A percentile compares a stretch with the other conserved stretches of the same genome.
phyloP scores from a whole-genome alignment of 495 filamentous ascomycete species.

The Terfezia boudieri region DNA sequence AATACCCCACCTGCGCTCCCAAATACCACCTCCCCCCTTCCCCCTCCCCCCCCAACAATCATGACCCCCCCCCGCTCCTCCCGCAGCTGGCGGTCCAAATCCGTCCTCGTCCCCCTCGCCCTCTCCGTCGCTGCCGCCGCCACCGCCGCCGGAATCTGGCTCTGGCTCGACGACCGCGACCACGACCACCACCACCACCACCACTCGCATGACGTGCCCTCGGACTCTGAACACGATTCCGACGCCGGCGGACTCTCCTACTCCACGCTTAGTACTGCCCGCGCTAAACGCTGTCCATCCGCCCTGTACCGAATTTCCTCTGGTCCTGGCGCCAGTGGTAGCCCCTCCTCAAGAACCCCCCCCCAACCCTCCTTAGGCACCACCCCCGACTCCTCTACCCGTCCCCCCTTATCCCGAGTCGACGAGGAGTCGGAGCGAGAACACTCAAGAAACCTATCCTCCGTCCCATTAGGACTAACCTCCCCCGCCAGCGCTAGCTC shows the following conservation, averaged over 20 bases:
- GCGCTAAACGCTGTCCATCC: not conserved
- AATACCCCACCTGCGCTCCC: no score
- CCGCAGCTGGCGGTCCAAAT: not conserved
- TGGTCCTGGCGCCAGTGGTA: not conserved
- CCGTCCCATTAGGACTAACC: not conserved
- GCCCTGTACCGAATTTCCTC: not conserved
- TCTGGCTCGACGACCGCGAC: not conserved
- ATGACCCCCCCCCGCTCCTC: conserved; percentile 10
- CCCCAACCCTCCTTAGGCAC: not conserved
- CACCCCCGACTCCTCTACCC: not conserved
- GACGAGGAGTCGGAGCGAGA: not conserved
- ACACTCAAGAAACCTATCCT: not conserved
- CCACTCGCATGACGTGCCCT: not conserved
- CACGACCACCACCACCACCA: not conserved
- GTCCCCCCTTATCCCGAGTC: not conserved
- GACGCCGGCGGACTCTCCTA: not conserved
- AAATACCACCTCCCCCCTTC: no score
- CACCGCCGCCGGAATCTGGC: conserved; percentile 16
- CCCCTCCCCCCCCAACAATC: no score
- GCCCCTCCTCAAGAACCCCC: not conserved
- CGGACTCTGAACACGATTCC: not conserved
- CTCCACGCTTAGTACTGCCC: not conserved
- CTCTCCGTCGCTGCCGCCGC: conserved; percentile 21
- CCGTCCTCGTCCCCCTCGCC: conserved; percentile 25
- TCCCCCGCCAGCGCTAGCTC: not conserved